Evolutionary conservation across 2,329 filamentous ascomycete species (phyloP), one percentile per base, ranked within the genome.

Genomic region (Ascochyta rabiei): DNA sequence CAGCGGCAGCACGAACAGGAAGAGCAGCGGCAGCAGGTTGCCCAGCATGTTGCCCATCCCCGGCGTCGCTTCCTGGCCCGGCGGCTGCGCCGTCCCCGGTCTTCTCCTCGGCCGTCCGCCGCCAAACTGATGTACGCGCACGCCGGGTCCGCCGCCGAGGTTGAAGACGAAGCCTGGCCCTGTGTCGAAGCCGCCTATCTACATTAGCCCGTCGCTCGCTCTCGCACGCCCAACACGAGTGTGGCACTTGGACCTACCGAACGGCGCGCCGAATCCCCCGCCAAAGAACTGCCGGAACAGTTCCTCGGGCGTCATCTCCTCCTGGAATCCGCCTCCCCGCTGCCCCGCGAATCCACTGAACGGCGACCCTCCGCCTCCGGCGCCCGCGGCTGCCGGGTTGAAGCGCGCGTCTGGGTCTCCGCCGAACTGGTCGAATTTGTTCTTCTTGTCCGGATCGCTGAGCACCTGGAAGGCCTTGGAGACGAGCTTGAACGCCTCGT

Each of bases 401-500:
- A 96, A 96, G 67, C 93, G 83, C 71, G 85, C 92, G 71, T 98
- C 95, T 6, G 95, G 95, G 72, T 99, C 95, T 19, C 90, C 92
- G 53, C 95, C 95, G 76, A 89, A 96, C 59, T 86, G 85, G 76
- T 99, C 95, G 73, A 84, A 99, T 75, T 90, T 91, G 15, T 89
- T 82, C 72, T 91, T 89, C 85, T 98, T 98, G 62, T 98, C 93
- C 70, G 91, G 85, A 75, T 99, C 95, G 58, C 91, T 93, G 43
- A 99, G 81, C 47, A 98, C 86, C 66, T 96, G 90, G 75, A 99
- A 99, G 15, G 95, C 95, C 67, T 91, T 85, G 69, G 91, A 90
- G 21, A 99, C 92, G 90, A 97, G 90, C 81, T 99, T 99, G 81
- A 99, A 99, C 28, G 95, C 95, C 80, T 99, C 95, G 74, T 97